phyloP scores from a whole-genome alignment of 2,329 filamentous ascomycete genomes.

The Fusarium citri region DNA sequence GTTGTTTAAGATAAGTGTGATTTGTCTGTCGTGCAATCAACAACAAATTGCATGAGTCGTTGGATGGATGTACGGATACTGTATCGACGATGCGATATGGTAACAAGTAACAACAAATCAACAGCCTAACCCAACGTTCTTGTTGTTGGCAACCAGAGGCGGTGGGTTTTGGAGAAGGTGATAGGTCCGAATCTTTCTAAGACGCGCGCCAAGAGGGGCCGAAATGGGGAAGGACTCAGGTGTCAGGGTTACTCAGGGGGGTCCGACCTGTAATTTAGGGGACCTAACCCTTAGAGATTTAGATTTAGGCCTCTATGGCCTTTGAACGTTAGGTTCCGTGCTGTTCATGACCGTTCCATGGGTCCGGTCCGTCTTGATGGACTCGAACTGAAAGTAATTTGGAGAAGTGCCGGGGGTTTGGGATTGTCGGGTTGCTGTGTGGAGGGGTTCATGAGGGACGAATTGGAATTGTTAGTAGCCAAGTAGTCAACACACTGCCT shows the following conservation, averaged over 20 bases:
- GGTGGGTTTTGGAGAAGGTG: conserved; percentile 43
- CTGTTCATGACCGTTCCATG: background rate
- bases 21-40: conserved; percentile 38
- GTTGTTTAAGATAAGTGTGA: conserved; percentile 20
- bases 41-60: conserved; percentile 30
- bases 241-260: conserved; percentile 16
- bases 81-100: conserved; percentile 14
- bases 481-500: conserved; percentile 32
- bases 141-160: conserved; percentile 38
- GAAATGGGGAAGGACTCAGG: conserved; percentile 23
- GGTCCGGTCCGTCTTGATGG: conserved; percentile 8
- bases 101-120: conserved; percentile 42
- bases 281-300: conserved; percentile 4
- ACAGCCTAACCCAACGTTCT: conserved; percentile 16
- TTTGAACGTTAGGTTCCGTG: background rate
- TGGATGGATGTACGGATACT: background rate
- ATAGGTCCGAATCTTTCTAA: conserved; percentile 38
- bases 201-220: conserved; percentile 38
- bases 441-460: conserved; percentile 23
- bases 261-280: conserved; percentile 33
- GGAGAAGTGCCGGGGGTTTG: conserved; percentile 14
- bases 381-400: conserved; percentile 19
- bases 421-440: conserved; percentile 16
- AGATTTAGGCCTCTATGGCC: background rate
- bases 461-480: background rate